phyloP scores from a whole-genome alignment of 2,329 filamentous ascomycete species.

The Phaeomoniella chlamydospora region DNA sequence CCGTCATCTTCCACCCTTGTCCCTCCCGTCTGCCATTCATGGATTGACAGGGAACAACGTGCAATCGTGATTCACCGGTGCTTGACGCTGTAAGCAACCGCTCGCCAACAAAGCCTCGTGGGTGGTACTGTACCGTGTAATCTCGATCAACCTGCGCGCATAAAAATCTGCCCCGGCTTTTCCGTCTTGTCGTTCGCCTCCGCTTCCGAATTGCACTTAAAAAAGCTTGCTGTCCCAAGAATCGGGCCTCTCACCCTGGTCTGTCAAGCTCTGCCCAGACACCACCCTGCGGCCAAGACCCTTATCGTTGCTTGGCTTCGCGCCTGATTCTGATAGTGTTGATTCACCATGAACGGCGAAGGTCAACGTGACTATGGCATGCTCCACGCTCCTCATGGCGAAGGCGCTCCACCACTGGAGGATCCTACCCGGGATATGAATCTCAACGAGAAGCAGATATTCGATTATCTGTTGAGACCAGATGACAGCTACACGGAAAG shows the following conservation, averaged over 20 bases:
- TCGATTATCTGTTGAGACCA: constrained; percentile 68
- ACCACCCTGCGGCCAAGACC: not conserved
- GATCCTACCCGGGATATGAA: constrained; percentile 33
- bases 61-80: not conserved
- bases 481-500: constrained; percentile 75
- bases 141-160: not conserved
- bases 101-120: not conserved
- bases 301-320: not conserved
- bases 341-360: constrained; percentile 2
- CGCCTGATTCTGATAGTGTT: not conserved
- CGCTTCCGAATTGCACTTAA: not conserved
- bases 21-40: not conserved
- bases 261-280: not conserved
- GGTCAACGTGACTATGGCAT: constrained; percentile 1
- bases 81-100: no score
- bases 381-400: constrained; percentile 26
- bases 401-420: constrained; percentile 28
- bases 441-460: constrained; percentile 45
- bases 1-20: no score
- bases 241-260: no score
- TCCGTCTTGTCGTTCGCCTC: not conserved
- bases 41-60: not conserved
- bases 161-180: no score
- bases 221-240: not conserved
- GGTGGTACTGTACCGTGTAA: not conserved